These are phyloP conservation scores for Aspergillus bertholletiae DNA, from an alignment of 495 filamentous ascomycete genomes.

Conservation along the genomic window DNA sequence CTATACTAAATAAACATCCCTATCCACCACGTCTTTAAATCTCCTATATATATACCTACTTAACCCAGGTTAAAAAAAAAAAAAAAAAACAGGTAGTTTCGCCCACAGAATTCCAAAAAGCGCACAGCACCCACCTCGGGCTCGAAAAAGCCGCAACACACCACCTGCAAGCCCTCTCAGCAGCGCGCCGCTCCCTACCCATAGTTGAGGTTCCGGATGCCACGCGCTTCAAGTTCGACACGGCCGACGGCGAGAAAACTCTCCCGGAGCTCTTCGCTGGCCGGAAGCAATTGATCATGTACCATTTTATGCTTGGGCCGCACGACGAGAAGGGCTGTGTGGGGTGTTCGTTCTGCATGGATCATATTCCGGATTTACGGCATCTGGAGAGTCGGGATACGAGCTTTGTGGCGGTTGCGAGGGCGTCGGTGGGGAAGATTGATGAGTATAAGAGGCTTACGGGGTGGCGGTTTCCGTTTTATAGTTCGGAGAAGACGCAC, in stretches of 20 bases:
- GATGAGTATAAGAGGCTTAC: constrained; percentile 32
- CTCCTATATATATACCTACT: too few species aligned
- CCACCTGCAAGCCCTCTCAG: constrained; percentile 25
- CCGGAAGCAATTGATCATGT: constrained; percentile 42
- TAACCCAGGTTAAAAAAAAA: too few species aligned
- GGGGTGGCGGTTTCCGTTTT: constrained; percentile 44
- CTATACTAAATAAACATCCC: too few species aligned
- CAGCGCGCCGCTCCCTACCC: constrained; percentile 30
- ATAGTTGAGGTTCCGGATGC: constrained; percentile 34
- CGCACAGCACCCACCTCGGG: constrained; percentile 34
- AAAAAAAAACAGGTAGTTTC: not conserved
- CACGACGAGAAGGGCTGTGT: constrained; percentile 26
- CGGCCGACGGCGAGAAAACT: constrained; percentile 23
- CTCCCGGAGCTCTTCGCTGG: constrained; percentile 36
- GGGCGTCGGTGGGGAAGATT: constrained; percentile 33
- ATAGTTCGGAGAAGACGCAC: constrained; percentile 27
- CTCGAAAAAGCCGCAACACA: constrained; percentile 37
- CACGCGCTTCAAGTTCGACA: constrained; percentile 30
- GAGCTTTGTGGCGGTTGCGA: constrained; percentile 31
- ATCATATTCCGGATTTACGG: constrained; percentile 33
- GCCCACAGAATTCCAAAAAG: constrained; percentile 32
- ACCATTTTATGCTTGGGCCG: constrained; percentile 46
- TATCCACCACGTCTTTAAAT: too few species aligned
- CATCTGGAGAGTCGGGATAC: constrained; percentile 35
- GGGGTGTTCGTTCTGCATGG: constrained; percentile 36